A percentile compares a stretch with the other conserved stretches of the same genome.
Conservation (phyloP, 2,329 filamentous ascomycete species). For the Exophiala aquamarina region DNA sequence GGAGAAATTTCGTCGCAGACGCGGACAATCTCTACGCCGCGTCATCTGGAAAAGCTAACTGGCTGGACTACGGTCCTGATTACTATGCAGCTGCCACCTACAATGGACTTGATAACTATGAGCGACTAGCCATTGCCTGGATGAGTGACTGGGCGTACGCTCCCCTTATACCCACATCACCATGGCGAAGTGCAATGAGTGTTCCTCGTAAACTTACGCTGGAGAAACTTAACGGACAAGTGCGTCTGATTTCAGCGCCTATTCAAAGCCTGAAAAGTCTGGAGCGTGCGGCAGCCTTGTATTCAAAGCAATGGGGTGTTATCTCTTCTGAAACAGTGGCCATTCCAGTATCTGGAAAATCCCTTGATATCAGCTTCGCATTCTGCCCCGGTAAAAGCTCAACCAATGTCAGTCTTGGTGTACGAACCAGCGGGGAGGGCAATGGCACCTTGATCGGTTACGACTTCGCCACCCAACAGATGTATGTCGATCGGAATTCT, state of each 20-base stretch:
- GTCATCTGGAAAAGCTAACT: too few relatives aligned
- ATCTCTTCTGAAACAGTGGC: too few relatives aligned
- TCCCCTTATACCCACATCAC: constrained; percentile 24
- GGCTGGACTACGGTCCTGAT: constrained; percentile 34
- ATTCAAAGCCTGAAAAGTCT: too few relatives aligned
- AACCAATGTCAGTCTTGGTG: too few relatives aligned
- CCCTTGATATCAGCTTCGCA: too few relatives aligned
- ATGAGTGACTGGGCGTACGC: constrained; percentile 36
- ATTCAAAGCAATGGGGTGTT: too few relatives aligned
- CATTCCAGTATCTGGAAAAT: too few relatives aligned
- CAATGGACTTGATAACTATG: constrained; percentile 26
- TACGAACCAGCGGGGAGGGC: too few relatives aligned
- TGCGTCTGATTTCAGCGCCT: too few relatives aligned
- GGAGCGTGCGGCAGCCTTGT: too few relatives aligned
- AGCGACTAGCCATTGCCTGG: constrained; percentile 29
- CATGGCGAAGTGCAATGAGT: constrained; percentile 33
- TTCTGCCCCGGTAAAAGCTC: too few relatives aligned
- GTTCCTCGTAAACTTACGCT: constrained; percentile 28
- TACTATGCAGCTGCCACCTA: constrained; percentile 31
- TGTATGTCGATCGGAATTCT: constrained; percentile 30
- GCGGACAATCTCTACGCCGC: neutral
- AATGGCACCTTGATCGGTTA: constrained; percentile 29
- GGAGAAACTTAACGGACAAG: constrained; percentile 19
- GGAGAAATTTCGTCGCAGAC: constrained; percentile 29
- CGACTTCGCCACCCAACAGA: constrained; percentile 26